Evolutionary conservation across 108 stramenopile genomes (phyloP), one percentile per base, ranked within the genome.

Genomic region (Epithemia pelagica): DNA sequence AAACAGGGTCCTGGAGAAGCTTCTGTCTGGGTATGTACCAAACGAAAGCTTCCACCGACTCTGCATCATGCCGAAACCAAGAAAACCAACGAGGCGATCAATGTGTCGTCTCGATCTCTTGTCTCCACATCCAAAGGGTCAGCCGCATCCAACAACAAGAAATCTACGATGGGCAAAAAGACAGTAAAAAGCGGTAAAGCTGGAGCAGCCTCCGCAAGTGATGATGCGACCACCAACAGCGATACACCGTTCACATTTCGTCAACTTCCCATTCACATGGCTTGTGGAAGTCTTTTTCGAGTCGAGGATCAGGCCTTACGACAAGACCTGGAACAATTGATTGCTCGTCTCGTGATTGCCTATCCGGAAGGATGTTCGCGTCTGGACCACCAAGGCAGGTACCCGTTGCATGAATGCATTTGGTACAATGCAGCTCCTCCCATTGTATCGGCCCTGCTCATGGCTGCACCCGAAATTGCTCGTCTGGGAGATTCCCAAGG

Each of bases 341-440:
- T 65, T 28, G 27, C 8, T 28, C 32, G 28, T 21, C 52, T 65
- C 10, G 65, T 65, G 1, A 24, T 65, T 26, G 32, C 65, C 23
- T 65, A 29, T 65, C 65, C 65, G 1, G 65, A 65, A 27, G 65
- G 28, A 26, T 65, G 65, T 53, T 25, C 37, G n/a, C 19, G 21
- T 1, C 37, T 10, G 10, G 69, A 70, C 22, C 51, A 70, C 52
- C 37, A 70, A 5, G 51, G 52, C 15, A 26, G 46, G 2, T 26
- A 51, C 15, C 69, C 69, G 2, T 58, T 70, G 28, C 69, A 70
- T 61, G 61, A 62, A 58, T 30, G 32, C n/a, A 27, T 70, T 30
- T 62, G 69, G 61, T 25, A 70, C 61, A 52, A 54, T 53, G 61
- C 69, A 24, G 24, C 53, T 52, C 62, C 61, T 18, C 8, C 1